Conservation (phyloP, 305 asterid genomes). For the Ilex paraguariensis region DNA sequence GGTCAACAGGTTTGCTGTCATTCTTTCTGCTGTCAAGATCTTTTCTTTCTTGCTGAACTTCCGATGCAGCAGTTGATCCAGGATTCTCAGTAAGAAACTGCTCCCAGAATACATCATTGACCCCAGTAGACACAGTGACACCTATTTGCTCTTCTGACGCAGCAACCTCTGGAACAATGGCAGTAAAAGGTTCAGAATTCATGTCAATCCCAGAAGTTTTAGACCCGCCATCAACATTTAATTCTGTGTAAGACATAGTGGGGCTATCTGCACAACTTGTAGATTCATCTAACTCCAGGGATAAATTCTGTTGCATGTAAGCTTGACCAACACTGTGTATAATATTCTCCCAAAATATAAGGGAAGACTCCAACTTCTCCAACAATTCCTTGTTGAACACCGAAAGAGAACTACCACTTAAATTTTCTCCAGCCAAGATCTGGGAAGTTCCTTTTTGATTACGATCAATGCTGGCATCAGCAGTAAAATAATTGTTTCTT, state of each 20-base stretch:
- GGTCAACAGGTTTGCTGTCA: conserved; percentile 13
- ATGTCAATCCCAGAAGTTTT: conserved; percentile 52
- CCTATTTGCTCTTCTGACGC: conserved; percentile 30
- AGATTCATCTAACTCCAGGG: conserved; percentile 51
- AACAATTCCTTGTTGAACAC: conserved; percentile 41
- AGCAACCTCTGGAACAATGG: conserved; percentile 24
- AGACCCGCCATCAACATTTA: conserved; percentile 32
- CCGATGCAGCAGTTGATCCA: conserved; percentile 51
- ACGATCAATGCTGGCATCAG: conserved; percentile 29
- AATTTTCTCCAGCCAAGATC: conserved; percentile 21
- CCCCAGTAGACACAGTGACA: conserved; percentile 51
- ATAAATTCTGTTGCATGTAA: conserved; percentile 25
- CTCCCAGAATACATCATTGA: conserved; percentile 80
- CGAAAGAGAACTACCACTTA: conserved; percentile 36
- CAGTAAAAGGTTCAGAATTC: conserved; percentile 50
- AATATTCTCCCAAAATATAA: conserved; percentile 63
- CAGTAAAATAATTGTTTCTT: conserved; percentile 29
- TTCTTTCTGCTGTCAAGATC: conserved; percentile 13
- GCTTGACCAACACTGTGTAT: conserved; percentile 34
- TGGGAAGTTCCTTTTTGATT: conserved; percentile 27
- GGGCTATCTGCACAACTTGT: conserved; percentile 53
- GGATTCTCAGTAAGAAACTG: conserved; percentile 91
- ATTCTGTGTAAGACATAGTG: conserved; percentile 48
- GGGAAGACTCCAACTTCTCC: conserved; percentile 61
- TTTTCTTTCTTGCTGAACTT: conserved; percentile 35